These are phyloP conservation scores for Nitzschia sp. DNA, from an alignment of 108 stramenopile species.

Conservation along the genomic window DNA sequence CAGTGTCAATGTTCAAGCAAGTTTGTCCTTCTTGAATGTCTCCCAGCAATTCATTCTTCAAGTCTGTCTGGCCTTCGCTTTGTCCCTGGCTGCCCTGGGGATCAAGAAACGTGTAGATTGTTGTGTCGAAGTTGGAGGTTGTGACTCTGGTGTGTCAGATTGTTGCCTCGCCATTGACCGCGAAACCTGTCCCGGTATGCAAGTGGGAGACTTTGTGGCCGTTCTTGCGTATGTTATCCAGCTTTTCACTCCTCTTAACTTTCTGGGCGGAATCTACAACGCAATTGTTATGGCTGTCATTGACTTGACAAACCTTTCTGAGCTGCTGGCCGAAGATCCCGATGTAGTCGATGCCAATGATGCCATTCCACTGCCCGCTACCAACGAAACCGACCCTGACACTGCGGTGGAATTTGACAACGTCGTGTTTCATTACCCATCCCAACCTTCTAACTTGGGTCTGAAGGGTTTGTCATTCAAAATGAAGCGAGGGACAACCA, in stretches of 20 bases:
- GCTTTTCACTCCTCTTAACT: constrained; percentile 93
- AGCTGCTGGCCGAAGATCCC: constrained; percentile 87
- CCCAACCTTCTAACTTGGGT: constrained; percentile 74
- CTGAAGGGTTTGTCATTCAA: constrained; percentile 88
- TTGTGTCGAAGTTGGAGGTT: constrained; percentile 53
- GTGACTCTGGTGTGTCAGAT: constrained; percentile 52
- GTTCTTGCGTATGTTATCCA: constrained; percentile 85
- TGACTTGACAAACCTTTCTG: constrained; percentile 88
- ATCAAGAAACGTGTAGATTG: constrained; percentile 65
- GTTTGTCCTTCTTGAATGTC: constrained; percentile 85
- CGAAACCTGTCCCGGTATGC: constrained; percentile 74
- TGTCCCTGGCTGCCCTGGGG: constrained; percentile 67
- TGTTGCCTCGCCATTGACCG: constrained; percentile 58
- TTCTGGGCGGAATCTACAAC: constrained; percentile 89
- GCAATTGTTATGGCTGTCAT: constrained; percentile 88
- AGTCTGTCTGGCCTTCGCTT: constrained; percentile 66
- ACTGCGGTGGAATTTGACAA: constrained; percentile 91
- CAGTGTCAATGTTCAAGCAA: constrained; percentile 77
- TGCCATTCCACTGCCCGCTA: constrained; percentile 57
- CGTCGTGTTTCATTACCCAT: constrained; percentile 92
- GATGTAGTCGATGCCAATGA: constrained; percentile 85
- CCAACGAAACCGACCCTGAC: constrained; percentile 59
- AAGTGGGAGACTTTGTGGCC: constrained; percentile 93
- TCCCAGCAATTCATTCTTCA: constrained; percentile 87
- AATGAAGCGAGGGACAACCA: constrained; percentile 91